Base-by-base conservation (phyloP, 192 early-diverging fungal genomes). In the Dimargaris verticillata region DNA sequence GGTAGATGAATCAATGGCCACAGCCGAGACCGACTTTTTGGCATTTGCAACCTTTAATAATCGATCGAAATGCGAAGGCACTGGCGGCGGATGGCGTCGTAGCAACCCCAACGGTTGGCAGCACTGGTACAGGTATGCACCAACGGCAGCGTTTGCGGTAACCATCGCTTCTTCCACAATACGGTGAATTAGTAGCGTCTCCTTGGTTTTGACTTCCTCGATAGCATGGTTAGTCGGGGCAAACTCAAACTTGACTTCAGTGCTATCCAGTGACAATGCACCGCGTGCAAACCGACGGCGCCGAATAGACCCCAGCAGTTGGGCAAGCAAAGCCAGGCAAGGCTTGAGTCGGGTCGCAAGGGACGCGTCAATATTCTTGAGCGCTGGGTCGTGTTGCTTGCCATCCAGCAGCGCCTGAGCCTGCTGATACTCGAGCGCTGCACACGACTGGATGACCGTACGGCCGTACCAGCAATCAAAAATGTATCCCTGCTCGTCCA, bases 141-240 rank as follows among this genome's bases (percentile, higher is more conserved):
- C 87, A 6, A 88, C 87, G 5, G 78, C 74, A 0, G 72, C 61
- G 60, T 88, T 88, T 42, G 87, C 87, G 64, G 87, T 71, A 57
- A 88, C 81, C 87, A 88, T 88, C 49, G 85, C 84, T 63, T 88
- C 87, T 45, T 84, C 87, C 26, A 88, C 80, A 15, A 87, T 72
- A 14, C 80, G 76, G 69, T 88, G 87, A 28, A 86, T 78, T 61
- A 83, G 82, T 62, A 85, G 64, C 3, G 74, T 71, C 44, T 72
- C 63, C 57, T 88, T 88, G 2, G 84, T 83, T 28, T 77, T 47
- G 43, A 84, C 73, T 58, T 85, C 85, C 0, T 80, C 72, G 43
- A 87, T 76, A n/a, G 72, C 75, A 17, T 73, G 70, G 25, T 68
- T 72, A 2, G 33, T 5, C 2, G 73, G 70, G 28, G 75, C 68